Evolutionary conservation across 805 yeast genomes (phyloP), one percentile per base, ranked within the genome.

Genomic region (Schizosaccharomyces osmophilus): DNA sequence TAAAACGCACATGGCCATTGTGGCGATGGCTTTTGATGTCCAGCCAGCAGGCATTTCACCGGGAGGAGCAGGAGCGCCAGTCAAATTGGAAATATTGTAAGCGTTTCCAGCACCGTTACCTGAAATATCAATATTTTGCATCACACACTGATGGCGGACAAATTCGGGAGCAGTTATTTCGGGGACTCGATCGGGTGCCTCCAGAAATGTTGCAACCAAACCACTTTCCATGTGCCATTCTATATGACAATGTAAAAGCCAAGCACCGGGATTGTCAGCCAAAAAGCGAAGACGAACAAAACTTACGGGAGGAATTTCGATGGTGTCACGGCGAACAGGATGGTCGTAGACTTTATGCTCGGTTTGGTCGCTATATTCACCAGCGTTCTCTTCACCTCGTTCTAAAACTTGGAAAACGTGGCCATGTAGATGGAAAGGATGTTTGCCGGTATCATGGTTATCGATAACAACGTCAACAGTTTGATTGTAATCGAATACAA

Each of bases 161-260:
- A 77, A 77, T 1, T 80, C 82, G 45, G 89, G 78, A 60, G 89
- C 69, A 61, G 76, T 76, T 73, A 85, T 85, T 62, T 75, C 74
- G 22, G 71, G 72, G 60, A 90, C 76, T 62, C 77, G 77, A 11
- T 71, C 66, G 36, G 98, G 98, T 62, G 87, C 95, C 74, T 90
- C 98, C 62, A 90, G 74, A 55, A 93, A 74, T 11, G 78, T 76
- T 62, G 88, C 67, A 13, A 95, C 95, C 68, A 90, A 79, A 69
- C 98, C 98, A 76, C 93, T 97, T 69, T 82, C 79, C 77, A 90
- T 79, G 75, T 93, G 98, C 98, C 98, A 90, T 72, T 93, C 97
- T 69, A 93, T 85, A 72, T 90, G 98, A 74, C 98, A 90, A 75
- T 90, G 98, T 94, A 93, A 93, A 72, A 83, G 80, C 98, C 97